These are phyloP conservation scores for Jaapia argillacea DNA, from an alignment of 768 basidiomycete species.

Conservation along the genomic window DNA sequence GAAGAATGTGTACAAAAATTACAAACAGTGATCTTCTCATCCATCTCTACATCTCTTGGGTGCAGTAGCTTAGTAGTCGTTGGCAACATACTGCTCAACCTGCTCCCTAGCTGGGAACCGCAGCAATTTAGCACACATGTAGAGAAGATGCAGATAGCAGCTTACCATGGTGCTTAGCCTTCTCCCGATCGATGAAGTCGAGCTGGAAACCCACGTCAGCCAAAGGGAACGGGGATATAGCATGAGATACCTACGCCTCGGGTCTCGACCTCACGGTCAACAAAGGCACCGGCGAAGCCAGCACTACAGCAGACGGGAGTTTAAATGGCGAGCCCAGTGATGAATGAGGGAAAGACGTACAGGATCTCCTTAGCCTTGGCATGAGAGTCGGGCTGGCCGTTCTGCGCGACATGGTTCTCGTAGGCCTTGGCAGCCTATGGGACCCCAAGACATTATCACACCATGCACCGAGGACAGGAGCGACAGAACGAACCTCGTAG, in stretches of 20 bases:
- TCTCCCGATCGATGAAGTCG: constrained; percentile 33
- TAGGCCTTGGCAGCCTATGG: constrained; percentile 63
- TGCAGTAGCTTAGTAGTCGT: too few species aligned
- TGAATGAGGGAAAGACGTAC: constrained; percentile 15
- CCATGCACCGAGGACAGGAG: background rate
- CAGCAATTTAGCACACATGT: too few species aligned
- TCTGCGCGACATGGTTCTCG: constrained; percentile 36
- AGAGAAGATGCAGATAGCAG: too few species aligned
- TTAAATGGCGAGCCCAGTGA: too few species aligned
- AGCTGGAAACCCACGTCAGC: constrained; percentile 17
- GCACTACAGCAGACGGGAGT: too few species aligned
- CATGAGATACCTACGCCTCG: constrained; percentile 32
- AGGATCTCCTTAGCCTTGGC: constrained; percentile 47
- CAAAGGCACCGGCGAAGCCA: constrained; percentile 41
- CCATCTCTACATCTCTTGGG: too few species aligned
- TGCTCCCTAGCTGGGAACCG: too few species aligned
- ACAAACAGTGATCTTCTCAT: too few species aligned
- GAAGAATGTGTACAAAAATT: too few species aligned
- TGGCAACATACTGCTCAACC: too few species aligned
- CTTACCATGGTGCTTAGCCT: constrained; percentile 29
- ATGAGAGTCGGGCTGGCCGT: constrained; percentile 43
- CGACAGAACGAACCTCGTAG: constrained; percentile 35
- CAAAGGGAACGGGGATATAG: background rate
- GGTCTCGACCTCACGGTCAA: constrained; percentile 46
- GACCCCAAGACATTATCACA: constrained; percentile 1